Base-by-base conservation (phyloP, 2,329 filamentous ascomycete genomes). In the Botrytis porri region DNA sequence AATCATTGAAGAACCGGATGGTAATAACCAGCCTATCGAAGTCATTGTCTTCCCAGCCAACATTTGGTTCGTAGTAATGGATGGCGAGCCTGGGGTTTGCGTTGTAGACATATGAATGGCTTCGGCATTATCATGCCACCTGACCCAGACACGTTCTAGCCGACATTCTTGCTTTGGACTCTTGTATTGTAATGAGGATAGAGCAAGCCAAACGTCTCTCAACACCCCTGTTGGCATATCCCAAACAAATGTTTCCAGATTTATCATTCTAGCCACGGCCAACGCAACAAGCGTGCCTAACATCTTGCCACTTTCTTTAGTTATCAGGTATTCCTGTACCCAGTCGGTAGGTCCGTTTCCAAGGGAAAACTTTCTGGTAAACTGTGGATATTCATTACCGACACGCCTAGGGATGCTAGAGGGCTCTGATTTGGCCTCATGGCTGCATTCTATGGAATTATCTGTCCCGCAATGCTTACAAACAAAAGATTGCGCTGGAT, bases 141-240 rank as follows among this genome's bases (percentile, higher is more conserved):
- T 88, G 70, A 96, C 88, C 90, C 92, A 95, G 32, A 96, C 86
- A 73, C 89, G 88, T 72, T 93, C 90, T 64, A 96, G 84, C 62
- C 91, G 90, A 78, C 90, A 90, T 59, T 88, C 85, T 64, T 88
- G 85, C 37, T 88, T 86, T 57, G 88, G 85, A 66, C 69, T 74
- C 54, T 77, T 75, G 77, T 92, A 87, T 57, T 88, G 89, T 20
- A 94, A 84, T 8, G 91, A 93, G 1, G 90, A 89, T 64, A 97
- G 85, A 35, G 93, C 90, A 79, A 94, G 88, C 88, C 94, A 96
- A 41, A 95, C 91, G 80, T 95, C 92, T 70, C 93, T 88, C 70
- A 94, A 83, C 29, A 96, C 91, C 1, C 93, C 93, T 0, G 93
- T 96, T 0, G 93, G 93, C 93, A 96, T 95, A 79, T 97, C 93